These are phyloP conservation scores for Dipteronia dyeriana DNA, from an alignment of 345 rosid species.

Conservation along the genomic window DNA sequence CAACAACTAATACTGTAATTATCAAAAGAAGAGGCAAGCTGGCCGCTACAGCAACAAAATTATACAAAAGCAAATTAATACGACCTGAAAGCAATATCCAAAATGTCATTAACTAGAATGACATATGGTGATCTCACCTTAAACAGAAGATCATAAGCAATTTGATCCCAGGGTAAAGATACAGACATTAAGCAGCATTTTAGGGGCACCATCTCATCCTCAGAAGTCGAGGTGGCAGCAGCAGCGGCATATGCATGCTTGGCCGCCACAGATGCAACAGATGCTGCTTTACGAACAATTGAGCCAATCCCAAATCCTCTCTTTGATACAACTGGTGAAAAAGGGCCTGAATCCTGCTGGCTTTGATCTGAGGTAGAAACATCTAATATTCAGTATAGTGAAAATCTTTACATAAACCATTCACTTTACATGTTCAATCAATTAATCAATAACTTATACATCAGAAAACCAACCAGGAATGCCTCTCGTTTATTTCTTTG, in stretches of 20 bases:
- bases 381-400: constrained; percentile 25
- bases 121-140: constrained; percentile 54
- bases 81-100: not conserved
- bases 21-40: not conserved
- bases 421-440: constrained; percentile 13
- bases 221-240: constrained; percentile 55
- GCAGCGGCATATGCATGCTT: constrained; percentile 95
- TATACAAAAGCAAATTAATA: not conserved
- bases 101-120: not conserved
- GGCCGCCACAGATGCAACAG: constrained; percentile 93
- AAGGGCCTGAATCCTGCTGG: constrained; percentile 74
- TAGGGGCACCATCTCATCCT: constrained; percentile 89
- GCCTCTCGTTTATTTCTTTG: not conserved
- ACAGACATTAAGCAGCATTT: constrained; percentile 97
- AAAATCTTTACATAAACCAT: constrained; percentile 16
- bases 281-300: constrained; percentile 81
- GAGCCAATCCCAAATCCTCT: constrained; percentile 81
- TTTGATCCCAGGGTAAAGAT: constrained; percentile 92
- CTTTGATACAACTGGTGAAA: constrained; percentile 79
- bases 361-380: constrained; percentile 77
- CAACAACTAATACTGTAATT: not conserved
- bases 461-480: not conserved
- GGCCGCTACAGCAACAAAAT: not conserved
- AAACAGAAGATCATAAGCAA: constrained; percentile 89
- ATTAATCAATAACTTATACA: not conserved